Evolutionary conservation across 495 filamentous ascomycete species (phyloP).

Genomic region (Aspergillus sparsus): DNA sequence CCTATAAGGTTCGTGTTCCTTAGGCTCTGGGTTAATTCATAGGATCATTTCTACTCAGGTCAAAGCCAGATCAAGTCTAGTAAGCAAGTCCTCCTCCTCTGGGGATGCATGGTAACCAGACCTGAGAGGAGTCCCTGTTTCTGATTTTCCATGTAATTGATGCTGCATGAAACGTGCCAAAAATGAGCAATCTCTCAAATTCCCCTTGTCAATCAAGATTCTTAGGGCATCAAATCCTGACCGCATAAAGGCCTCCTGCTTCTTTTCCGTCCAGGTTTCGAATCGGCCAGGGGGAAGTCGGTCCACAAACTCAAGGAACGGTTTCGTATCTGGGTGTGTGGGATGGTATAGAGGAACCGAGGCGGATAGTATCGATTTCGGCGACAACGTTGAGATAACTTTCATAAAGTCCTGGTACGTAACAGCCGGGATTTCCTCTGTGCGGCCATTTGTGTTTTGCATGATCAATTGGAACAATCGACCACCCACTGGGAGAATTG

Average conservation of each 20-base stretch:
- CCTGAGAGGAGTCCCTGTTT: conserved; percentile 8
- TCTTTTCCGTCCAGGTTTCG: conserved; percentile 23
- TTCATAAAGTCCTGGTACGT: conserved; percentile 37
- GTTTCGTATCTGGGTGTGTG: conserved; percentile 32
- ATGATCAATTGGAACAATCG: conserved; percentile 30
- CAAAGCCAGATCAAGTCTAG: conserved; percentile 34
- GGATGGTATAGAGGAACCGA: conserved; percentile 41
- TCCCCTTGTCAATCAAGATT: conserved; percentile 36
- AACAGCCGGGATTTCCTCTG: conserved; percentile 25
- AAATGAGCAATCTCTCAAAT: conserved; percentile 30
- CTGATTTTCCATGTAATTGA: conserved; percentile 28
- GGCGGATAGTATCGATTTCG: conserved; percentile 27
- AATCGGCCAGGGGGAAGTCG: conserved; percentile 18
- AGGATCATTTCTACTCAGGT: conserved; percentile 27
- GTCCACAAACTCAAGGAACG: conserved; percentile 34
- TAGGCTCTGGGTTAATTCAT: not conserved
- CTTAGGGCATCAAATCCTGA: conserved; percentile 40
- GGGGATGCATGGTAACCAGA: conserved; percentile 13
- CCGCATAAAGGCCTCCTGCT: conserved; percentile 32
- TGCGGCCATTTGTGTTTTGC: conserved; percentile 19
- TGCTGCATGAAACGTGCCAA: conserved; percentile 38
- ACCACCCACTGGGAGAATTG: conserved; percentile 29
- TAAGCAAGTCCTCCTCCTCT: conserved; percentile 31
- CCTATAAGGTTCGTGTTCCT: not conserved
- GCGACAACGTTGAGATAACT: conserved; percentile 27